These are phyloP conservation scores for Hypoxylon sp. DNA, from an alignment of 2,329 filamentous ascomycete genomes.

Conservation along the genomic window DNA sequence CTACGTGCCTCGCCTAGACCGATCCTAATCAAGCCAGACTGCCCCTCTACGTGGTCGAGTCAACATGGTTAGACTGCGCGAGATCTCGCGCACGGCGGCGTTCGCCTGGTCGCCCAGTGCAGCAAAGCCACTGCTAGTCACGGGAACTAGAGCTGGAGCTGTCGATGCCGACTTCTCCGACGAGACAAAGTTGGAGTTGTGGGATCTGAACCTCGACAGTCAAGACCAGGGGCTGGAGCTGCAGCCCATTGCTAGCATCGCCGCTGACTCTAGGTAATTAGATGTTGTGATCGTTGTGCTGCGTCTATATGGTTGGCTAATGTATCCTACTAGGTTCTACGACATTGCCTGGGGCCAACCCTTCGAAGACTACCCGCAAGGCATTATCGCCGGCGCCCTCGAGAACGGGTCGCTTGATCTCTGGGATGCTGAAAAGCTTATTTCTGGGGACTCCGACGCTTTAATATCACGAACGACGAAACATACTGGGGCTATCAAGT, in stretches of 20 bases:
- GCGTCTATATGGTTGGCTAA: constrained; percentile 41
- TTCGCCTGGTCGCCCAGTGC: constrained; percentile 95
- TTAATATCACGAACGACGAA: constrained; percentile 88
- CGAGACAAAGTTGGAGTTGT: constrained; percentile 95
- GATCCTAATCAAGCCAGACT: constrained; percentile 41
- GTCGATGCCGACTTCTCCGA: constrained; percentile 98
- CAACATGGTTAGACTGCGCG: constrained; percentile 93
- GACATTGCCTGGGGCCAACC: constrained; percentile 95
- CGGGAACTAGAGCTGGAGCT: constrained; percentile 93
- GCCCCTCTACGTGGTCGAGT: constrained; percentile 34
- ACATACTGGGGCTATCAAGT: constrained; percentile 92
- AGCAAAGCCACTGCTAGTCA: constrained; percentile 85
- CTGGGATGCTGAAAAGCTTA: constrained; percentile 86
- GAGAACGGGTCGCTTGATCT: constrained; percentile 95
- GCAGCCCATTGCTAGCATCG: constrained; percentile 85
- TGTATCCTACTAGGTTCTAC: constrained; percentile 78
- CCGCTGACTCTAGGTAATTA: constrained; percentile 87
- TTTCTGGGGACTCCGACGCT: constrained; percentile 75
- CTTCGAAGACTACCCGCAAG: constrained; percentile 81
- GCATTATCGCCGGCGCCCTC: constrained; percentile 93
- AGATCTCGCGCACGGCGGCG: constrained; percentile 95
- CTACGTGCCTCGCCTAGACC: constrained; percentile 45
- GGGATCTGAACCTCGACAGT: constrained; percentile 90
- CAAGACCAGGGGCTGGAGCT: constrained; percentile 83
- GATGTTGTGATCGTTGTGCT: constrained; percentile 22